These are phyloP conservation scores for Tremella yokohamensis DNA, from an alignment of 768 basidiomycete genomes.

Conservation along the genomic window DNA sequence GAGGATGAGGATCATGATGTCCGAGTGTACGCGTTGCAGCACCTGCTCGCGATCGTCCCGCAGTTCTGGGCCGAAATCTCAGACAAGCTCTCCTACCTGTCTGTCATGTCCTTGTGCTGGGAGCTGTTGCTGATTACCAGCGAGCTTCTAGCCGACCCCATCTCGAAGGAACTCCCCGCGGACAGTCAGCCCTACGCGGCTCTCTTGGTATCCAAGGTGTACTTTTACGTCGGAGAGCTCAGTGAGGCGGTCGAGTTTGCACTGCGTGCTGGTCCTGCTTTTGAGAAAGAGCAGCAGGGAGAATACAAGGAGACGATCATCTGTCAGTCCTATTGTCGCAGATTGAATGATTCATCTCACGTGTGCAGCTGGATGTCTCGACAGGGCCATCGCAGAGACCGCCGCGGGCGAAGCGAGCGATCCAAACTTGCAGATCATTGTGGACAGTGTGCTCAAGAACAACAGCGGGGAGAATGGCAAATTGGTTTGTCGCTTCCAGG, in stretches of 20 bases:
- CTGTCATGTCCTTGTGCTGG: conserved; percentile 47
- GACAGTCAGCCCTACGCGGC: conserved; percentile 78
- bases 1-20: conserved; percentile 76
- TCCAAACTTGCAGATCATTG: conserved; percentile 71
- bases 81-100: conserved; percentile 87
- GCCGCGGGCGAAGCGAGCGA: conserved; percentile 67
- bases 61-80: conserved; percentile 99
- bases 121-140: conserved; percentile 53
- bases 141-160: conserved; percentile 82
- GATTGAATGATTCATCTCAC: not conserved
- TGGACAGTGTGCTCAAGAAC: conserved; percentile 80
- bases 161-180: conserved; percentile 62
- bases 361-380: conserved; percentile 81
- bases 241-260: conserved; percentile 95
- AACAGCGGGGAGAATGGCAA: conserved; percentile 87
- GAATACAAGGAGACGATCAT: conserved; percentile 94
- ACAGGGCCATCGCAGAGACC: conserved; percentile 77
- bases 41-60: conserved; percentile 76
- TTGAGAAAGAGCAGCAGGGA: conserved; percentile 62
- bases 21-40: conserved; percentile 84
- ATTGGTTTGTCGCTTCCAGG: conserved; percentile 64
- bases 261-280: conserved; percentile 80
- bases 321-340: conserved; percentile 59
- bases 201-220: conserved; percentile 93
- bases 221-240: conserved; percentile 92